Conservation (phyloP, 768 basidiomycete genomes). For the Gautieria morchelliformis region DNA sequence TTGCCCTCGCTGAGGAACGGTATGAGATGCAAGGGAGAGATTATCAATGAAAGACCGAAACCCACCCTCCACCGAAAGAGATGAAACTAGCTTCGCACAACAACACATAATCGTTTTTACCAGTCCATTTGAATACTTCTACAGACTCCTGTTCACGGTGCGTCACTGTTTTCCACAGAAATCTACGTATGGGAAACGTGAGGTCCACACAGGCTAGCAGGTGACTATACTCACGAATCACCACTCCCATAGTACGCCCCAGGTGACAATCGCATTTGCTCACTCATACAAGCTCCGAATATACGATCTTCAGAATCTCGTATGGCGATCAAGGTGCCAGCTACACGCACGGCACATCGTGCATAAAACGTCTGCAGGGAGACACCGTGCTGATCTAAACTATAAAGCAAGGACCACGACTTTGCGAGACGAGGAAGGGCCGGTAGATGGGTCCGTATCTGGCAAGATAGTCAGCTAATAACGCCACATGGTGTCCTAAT, state of each 20-base stretch:
- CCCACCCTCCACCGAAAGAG: constrained; percentile 90
- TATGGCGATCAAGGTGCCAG: constrained; percentile 52
- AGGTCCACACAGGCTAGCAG: constrained; percentile 9
- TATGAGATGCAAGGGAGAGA: constrained; percentile 2
- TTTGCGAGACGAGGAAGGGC: constrained; percentile 61
- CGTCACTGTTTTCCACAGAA: constrained; percentile 58
- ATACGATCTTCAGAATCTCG: constrained; percentile 51
- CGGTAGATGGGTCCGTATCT: constrained; percentile 68
- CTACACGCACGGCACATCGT: constrained; percentile 39
- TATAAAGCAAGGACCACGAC: constrained; percentile 76
- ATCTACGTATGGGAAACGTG: constrained; percentile 33
- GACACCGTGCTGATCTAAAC: constrained; percentile 91
- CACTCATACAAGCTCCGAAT: constrained; percentile 82
- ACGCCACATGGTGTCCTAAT: constrained; percentile 9
- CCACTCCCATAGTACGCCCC: constrained; percentile 81
- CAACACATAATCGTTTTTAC: constrained; percentile 82
- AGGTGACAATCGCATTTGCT: constrained; percentile 51
- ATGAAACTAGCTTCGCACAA: constrained; percentile 73
- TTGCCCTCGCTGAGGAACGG: constrained; percentile 54
- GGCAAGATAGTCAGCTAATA: not conserved
- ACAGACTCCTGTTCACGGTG: constrained; percentile 31
- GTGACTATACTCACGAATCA: constrained; percentile 54
- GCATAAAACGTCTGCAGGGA: constrained; percentile 82
- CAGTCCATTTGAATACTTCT: constrained; percentile 73
- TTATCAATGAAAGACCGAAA: constrained; percentile 12